Conservation (phyloP, 495 filamentous ascomycete genomes). For the Hypoxylon cercidicola region DNA sequence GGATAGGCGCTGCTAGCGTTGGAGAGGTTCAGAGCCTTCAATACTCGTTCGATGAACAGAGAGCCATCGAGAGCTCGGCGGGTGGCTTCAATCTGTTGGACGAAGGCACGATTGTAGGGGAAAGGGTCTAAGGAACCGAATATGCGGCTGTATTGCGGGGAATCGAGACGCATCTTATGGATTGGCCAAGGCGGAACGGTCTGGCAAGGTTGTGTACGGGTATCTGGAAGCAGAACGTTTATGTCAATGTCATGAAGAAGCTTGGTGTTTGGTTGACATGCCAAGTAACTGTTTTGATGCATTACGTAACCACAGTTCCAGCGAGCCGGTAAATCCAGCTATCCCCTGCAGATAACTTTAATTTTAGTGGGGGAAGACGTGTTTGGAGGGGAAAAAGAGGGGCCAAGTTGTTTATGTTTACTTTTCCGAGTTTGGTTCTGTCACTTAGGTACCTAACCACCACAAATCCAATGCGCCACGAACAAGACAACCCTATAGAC, state of each 20-base stretch:
- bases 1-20: slow-evolving; percentile 71
- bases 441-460: slow-evolving; percentile 15
- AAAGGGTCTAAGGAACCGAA: slow-evolving; percentile 72
- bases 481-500: no score
- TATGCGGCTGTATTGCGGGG: slow-evolving; percentile 67
- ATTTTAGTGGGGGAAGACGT: no score
- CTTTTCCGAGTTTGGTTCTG: slow-evolving; percentile 19
- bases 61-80: slow-evolving; percentile 71
- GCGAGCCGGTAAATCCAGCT: no score
- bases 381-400: not conserved
- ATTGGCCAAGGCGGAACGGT: not conserved
- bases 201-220: not conserved
- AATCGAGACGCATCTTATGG: slow-evolving; percentile 51
- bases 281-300: no score
- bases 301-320: no score
- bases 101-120: slow-evolving; percentile 66
- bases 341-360: no score
- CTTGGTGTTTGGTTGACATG: no score
- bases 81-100: slow-evolving; percentile 68
- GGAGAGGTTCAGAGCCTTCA: slow-evolving; percentile 74
- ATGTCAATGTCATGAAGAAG: not conserved
- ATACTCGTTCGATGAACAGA: slow-evolving; percentile 78
- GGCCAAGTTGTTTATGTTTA: slow-evolving; percentile 49
- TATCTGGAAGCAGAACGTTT: slow-evolving; percentile 2
- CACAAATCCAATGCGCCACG: not conserved